A percentile compares a stretch with the other conserved stretches of the same genome.
These are phyloP conservation scores for Petasospora fabianii DNA, from an alignment of 1,139 yeast species.

Conservation along the genomic window DNA sequence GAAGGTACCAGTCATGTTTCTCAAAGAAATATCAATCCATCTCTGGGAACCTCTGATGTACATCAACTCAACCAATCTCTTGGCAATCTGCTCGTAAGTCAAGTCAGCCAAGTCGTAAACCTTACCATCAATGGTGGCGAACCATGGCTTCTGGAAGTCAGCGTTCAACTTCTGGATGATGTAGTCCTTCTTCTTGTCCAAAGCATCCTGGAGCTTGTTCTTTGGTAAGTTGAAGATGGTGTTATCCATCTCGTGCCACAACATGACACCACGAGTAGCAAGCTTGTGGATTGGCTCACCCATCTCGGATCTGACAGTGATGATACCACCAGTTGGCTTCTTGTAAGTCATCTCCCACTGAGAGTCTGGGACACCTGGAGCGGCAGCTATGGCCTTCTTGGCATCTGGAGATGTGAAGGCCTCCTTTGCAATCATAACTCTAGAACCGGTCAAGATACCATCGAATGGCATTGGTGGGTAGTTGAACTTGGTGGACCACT, in stretches of 20 bases:
- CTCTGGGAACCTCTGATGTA: constrained; percentile 73
- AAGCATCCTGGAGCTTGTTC: constrained; percentile 78
- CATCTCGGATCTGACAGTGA: constrained; percentile 97
- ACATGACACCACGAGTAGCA: constrained; percentile 95
- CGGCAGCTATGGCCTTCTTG: constrained; percentile 83
- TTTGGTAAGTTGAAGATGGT: constrained; percentile 90
- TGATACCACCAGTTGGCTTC: constrained; percentile 93
- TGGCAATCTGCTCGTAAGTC: constrained; percentile 91
- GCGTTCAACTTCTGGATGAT: constrained; percentile 82
- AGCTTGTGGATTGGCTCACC: constrained; percentile 99
- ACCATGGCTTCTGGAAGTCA: constrained; percentile 98
- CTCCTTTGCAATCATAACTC: constrained; percentile 97
- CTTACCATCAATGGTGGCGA: constrained; percentile 62
- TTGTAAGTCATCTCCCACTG: constrained; percentile 95
- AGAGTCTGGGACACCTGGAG: constrained; percentile 83
- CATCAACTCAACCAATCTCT: constrained; percentile 84
- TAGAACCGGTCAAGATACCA: constrained; percentile 93
- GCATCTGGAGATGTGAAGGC: constrained; percentile 93
- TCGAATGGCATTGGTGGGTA: constrained; percentile 99
- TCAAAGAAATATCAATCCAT: constrained; percentile 86
- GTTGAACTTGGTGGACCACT: constrained; percentile 81
- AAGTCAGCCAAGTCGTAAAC: constrained; percentile 87
- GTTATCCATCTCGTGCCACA: constrained; percentile 97
- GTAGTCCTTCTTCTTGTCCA: constrained; percentile 79
- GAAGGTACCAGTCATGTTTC: constrained; percentile 83